A percentile compares a stretch with the other conserved stretches of the same genome.
phyloP scores from a whole-genome alignment of 306 rosid genomes.

The Urtica urens region DNA sequence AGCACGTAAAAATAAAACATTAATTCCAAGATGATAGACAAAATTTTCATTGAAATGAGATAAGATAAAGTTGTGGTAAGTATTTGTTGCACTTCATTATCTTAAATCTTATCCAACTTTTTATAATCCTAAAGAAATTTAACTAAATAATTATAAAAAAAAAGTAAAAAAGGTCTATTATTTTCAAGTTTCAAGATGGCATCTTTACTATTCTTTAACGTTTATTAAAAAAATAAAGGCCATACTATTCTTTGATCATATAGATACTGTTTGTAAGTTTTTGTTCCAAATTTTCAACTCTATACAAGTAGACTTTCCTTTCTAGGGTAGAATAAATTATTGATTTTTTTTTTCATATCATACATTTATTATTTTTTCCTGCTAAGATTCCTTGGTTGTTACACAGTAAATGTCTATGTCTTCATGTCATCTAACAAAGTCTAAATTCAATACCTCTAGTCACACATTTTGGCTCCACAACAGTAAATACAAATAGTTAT shows the following conservation, averaged over 20 bases:
- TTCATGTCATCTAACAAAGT: conserved; percentile 13
- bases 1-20: neutral
- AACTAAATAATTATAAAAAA: no score
- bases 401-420: conserved; percentile 22
- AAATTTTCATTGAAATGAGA: neutral
- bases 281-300: neutral
- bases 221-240: neutral
- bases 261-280: neutral
- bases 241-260: neutral
- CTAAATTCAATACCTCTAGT: conserved; percentile 18
- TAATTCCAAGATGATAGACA: neutral
- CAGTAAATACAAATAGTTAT: neutral
- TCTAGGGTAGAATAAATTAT: neutral
- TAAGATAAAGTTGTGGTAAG: neutral
- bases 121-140: no score
- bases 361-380: neutral
- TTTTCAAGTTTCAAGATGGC: conserved; percentile 3
- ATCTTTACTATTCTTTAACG: neutral
- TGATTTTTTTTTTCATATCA: neutral
- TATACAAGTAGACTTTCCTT: neutral
- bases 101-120: no score
- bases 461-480: neutral
- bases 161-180: no score
- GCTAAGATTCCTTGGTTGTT: conserved; percentile 16
- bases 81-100: no score